These are phyloP conservation scores for Saturnispora galanensis DNA, from an alignment of 805 yeast genomes.

Conservation along the genomic window DNA sequence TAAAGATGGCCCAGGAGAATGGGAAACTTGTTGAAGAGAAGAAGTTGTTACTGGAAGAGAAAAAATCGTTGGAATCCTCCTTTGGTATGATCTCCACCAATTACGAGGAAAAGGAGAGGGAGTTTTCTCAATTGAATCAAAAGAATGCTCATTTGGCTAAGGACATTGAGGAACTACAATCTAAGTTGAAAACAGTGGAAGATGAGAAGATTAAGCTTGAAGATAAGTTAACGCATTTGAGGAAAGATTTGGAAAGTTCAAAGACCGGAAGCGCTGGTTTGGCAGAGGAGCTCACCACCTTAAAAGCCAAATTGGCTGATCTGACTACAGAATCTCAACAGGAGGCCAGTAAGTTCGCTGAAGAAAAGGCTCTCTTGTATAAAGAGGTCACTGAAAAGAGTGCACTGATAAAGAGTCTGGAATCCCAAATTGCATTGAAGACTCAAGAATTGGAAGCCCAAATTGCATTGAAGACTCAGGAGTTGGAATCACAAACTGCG, in stretches of 20 bases:
- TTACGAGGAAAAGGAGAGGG: slow-evolving; percentile 5
- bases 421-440: not conserved
- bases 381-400: no score
- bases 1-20: not conserved
- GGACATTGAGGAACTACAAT: not conserved
- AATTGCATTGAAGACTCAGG: not conserved
- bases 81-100: slow-evolving; percentile 7
- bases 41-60: slow-evolving; percentile 2
- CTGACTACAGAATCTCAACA: not conserved
- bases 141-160: not conserved
- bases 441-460: not conserved
- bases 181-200: not conserved
- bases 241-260: not conserved
- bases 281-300: no score
- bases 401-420: no score
- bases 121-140: not conserved
- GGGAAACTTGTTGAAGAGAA: slow-evolving; percentile 1
- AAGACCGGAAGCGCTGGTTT: not conserved
- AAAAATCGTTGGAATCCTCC: slow-evolving; percentile 4
- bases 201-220: not conserved
- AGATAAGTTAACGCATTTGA: not conserved
- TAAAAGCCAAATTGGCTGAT: not conserved
- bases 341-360: not conserved
- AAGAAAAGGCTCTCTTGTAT: not conserved
- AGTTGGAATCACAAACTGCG: not conserved